Evolutionary conservation across 768 basidiomycete species (phyloP).

Genomic region (Hemileccinum rubropunctum): DNA sequence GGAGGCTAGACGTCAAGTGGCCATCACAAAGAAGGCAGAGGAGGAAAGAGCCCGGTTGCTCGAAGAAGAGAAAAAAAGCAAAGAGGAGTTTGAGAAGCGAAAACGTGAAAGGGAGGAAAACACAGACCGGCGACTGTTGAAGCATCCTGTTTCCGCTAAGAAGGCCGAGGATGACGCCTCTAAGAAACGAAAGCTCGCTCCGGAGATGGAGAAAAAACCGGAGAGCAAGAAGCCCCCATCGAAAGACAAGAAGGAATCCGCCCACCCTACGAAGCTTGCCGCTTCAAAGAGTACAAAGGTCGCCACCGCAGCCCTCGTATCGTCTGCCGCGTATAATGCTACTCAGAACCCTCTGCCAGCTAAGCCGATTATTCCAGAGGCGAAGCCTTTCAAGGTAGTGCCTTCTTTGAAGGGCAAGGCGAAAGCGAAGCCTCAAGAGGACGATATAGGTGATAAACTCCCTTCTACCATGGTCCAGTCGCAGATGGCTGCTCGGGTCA

Average conservation of each 20-base stretch:
- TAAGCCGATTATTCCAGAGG: slow-evolving; percentile 30
- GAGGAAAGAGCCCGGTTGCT: slow-evolving; percentile 63
- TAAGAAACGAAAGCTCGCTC: slow-evolving; percentile 67
- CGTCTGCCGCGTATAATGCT: slow-evolving; percentile 40
- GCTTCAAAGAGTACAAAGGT: slow-evolving; percentile 39
- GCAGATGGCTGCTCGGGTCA: slow-evolving; percentile 70
- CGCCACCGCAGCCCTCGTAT: slow-evolving; percentile 31
- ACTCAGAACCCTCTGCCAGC: slow-evolving; percentile 34
- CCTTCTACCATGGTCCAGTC: slow-evolving; percentile 63
- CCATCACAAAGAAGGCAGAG: slow-evolving; percentile 70
- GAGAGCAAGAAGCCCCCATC: slow-evolving; percentile 61
- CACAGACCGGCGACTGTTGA: slow-evolving; percentile 65
- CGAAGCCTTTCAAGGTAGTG: slow-evolving; percentile 37
- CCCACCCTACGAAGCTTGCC: slow-evolving; percentile 21
- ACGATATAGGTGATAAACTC: slow-evolving; percentile 46
- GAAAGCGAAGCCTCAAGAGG: slow-evolving; percentile 46
- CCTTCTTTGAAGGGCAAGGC: slow-evolving; percentile 45
- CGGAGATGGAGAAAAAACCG: slow-evolving; percentile 53
- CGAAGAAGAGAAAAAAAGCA: slow-evolving; percentile 70
- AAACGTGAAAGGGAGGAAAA: slow-evolving; percentile 82
- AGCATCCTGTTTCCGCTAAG: slow-evolving; percentile 43
- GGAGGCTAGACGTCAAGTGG: slow-evolving; percentile 75
- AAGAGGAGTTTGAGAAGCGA: slow-evolving; percentile 70
- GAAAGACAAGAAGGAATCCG: slow-evolving; percentile 47
- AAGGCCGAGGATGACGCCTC: slow-evolving; percentile 72